phyloP scores from a whole-genome alignment of 75 land plant species.

The Chamaecyparis obtusa region DNA sequence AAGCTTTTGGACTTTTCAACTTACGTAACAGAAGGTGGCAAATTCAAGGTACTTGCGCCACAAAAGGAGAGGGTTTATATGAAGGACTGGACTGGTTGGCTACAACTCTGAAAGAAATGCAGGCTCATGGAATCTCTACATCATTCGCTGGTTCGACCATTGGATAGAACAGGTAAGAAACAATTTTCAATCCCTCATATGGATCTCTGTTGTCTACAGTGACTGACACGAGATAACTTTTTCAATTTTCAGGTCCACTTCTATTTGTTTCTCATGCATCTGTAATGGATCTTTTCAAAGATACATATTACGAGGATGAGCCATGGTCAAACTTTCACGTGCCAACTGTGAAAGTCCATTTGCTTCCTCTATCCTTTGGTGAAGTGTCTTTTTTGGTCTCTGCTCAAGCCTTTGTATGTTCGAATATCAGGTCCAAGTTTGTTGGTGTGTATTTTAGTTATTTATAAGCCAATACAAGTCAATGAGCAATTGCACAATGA shows the following conservation, averaged over 20 bases:
- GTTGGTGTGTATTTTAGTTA: conserved; percentile 1
- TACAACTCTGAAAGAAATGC: conserved; percentile 49
- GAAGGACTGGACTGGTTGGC: conserved; percentile 64
- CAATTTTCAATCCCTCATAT: too few relatives aligned
- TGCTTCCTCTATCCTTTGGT: neutral
- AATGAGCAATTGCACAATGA: neutral
- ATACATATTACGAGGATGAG: neutral
- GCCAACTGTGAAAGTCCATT: neutral
- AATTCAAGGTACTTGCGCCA: conserved; percentile 57
- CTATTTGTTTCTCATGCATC: neutral
- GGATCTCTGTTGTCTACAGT: neutral
- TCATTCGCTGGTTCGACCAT: conserved; percentile 33
- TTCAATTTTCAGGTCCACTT: neutral
- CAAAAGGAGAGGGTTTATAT: conserved; percentile 55
- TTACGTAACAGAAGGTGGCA: conserved; percentile 53
- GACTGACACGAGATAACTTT: neutral
- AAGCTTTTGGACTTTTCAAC: conserved; percentile 41
- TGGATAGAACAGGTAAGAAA: conserved; percentile 2
- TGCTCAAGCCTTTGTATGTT: conserved; percentile 1
- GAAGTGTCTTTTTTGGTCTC: neutral
- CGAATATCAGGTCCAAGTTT: neutral
- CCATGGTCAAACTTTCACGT: neutral
- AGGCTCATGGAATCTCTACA: conserved; percentile 42
- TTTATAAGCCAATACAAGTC: neutral
- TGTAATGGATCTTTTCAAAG: neutral